Conservation (phyloP, 1,284 basidiomycete species). For the Sanghuangporus sanghuang region DNA sequence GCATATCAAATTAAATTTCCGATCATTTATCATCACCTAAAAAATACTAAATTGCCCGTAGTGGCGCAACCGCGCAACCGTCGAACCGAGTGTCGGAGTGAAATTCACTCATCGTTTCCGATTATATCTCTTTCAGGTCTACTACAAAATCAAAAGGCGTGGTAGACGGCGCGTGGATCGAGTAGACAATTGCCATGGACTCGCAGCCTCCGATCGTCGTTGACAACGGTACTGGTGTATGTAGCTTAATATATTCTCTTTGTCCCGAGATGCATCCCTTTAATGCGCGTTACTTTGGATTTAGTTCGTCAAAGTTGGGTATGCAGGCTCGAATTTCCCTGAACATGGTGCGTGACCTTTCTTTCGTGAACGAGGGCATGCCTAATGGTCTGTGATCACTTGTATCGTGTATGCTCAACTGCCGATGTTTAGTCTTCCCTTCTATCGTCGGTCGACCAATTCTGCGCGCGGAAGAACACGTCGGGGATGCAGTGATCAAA, state of each 20-base stretch:
- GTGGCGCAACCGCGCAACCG: too few species aligned
- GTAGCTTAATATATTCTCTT: conserved; percentile 25
- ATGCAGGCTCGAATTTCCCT: conserved; percentile 97
- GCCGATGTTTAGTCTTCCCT: conserved; percentile 72
- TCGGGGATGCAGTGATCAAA: conserved; percentile 79
- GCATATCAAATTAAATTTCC: too few species aligned
- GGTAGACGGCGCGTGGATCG: neutral
- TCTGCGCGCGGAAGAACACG: conserved; percentile 93
- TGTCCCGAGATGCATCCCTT: neutral
- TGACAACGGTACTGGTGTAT: conserved; percentile 95
- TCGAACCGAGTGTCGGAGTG: too few species aligned
- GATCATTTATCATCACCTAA: too few species aligned
- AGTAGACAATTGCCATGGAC: conserved; percentile 48
- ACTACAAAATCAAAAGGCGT: too few species aligned
- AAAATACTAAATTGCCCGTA: too few species aligned
- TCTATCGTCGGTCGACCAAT: conserved; percentile 97
- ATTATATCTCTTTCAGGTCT: too few species aligned
- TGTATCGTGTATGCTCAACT: neutral
- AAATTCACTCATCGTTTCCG: too few species aligned
- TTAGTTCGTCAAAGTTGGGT: conserved; percentile 98
- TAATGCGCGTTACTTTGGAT: conserved; percentile 11
- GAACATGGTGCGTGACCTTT: conserved; percentile 70
- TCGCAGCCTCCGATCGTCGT: conserved; percentile 80
- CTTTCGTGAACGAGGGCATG: neutral
- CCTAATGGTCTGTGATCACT: neutral